These are phyloP conservation scores for Blastocystis sp. DNA, from an alignment of 352 stramenopile genomes.

Conservation along the genomic window DNA sequence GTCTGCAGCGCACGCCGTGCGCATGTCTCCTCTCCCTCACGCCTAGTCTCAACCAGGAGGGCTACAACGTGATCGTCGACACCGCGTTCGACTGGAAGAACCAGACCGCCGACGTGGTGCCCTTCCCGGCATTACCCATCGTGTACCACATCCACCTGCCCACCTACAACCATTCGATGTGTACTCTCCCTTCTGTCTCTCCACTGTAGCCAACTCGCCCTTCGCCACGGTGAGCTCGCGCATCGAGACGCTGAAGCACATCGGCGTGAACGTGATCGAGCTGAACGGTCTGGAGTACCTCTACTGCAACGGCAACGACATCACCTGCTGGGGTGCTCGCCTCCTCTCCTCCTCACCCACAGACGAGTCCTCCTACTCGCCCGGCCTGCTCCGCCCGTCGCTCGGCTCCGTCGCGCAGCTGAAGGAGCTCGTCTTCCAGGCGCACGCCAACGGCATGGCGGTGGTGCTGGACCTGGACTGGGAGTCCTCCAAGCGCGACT, in stretches of 20 bases:
- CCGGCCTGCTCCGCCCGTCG: constrained; percentile 31
- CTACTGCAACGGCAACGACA: constrained; percentile 1
- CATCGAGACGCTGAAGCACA: constrained; percentile 1
- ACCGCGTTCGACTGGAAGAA: constrained; percentile 20
- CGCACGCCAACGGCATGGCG: neutral
- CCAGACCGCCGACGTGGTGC: neutral
- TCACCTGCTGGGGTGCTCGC: neutral
- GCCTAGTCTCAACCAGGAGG: neutral
- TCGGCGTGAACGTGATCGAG: constrained; percentile 34
- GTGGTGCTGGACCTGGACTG: constrained; percentile 36
- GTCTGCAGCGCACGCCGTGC: constrained; percentile 18
- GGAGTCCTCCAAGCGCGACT: constrained; percentile 41
- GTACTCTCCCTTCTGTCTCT: neutral
- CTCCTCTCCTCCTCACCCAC: neutral
- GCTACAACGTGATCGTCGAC: constrained; percentile 9
- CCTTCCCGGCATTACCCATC: neutral
- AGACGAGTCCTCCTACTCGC: constrained; percentile 52
- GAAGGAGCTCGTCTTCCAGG: constrained; percentile 14
- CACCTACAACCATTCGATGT: constrained; percentile 24
- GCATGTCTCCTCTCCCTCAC: neutral
- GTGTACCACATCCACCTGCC: constrained; percentile 59
- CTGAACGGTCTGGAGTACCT: constrained; percentile 42
- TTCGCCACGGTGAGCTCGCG: neutral
- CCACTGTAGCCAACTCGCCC: neutral
- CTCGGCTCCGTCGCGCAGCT: constrained; percentile 11